phyloP scores from a whole-genome alignment of 2,329 filamentous ascomycete genomes.

The Penicillium sp. region DNA sequence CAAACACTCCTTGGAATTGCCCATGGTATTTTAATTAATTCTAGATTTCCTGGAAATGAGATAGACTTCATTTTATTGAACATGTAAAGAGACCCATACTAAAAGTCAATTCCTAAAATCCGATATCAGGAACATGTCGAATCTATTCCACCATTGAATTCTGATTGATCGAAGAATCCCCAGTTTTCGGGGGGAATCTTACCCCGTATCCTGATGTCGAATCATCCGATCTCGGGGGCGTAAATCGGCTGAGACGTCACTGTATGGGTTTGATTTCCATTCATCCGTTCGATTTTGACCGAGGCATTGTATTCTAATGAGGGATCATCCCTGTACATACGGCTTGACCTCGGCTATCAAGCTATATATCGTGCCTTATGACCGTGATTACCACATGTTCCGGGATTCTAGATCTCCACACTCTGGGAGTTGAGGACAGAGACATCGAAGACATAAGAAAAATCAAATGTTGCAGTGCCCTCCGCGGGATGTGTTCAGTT shows the following conservation, averaged over 20 bases:
- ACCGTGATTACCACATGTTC: neutral
- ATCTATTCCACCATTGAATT: too few relatives aligned
- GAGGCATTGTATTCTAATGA: neutral
- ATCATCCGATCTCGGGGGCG: slow-evolving; percentile 19
- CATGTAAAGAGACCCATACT: too few relatives aligned
- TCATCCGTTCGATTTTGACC: neutral
- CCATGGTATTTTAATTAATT: too few relatives aligned
- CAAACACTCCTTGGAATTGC: neutral
- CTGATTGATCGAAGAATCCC: neutral
- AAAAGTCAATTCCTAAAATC: neutral
- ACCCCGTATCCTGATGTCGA: neutral
- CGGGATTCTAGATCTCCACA: neutral
- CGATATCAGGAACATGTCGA: neutral
- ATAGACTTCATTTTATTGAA: too few relatives aligned
- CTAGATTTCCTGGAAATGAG: too few relatives aligned
- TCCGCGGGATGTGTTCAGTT: too few relatives aligned
- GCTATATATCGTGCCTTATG: neutral
- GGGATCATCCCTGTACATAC: neutral
- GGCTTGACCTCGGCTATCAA: neutral
- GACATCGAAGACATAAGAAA: neutral
- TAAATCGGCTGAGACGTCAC: slow-evolving; percentile 16
- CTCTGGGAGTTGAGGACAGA: neutral
- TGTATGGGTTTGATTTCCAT: neutral
- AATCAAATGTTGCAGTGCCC: too few relatives aligned
- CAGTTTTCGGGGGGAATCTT: neutral